Evolutionary conservation across 306 rosid genomes (phyloP), one percentile per base, ranked within the genome.

Genomic region (Rubus idaeus): DNA sequence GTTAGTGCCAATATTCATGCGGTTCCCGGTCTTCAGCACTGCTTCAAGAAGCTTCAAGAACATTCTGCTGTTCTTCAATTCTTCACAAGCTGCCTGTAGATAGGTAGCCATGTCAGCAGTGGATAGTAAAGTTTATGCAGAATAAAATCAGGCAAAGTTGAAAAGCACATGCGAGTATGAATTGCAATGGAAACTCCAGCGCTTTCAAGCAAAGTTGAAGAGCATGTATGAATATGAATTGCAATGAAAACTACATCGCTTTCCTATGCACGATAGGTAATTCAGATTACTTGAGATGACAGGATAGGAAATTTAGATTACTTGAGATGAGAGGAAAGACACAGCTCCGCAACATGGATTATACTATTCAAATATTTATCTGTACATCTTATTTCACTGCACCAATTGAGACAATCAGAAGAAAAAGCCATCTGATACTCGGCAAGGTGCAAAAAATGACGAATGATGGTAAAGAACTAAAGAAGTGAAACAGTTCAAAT

Each of bases 1-100:
- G 44, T 89, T 88, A 57, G 98, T 94, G 78, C 98, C 98, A 68
- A 91, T 87, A 70, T 94, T 94, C 98, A 94, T 90, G 8, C 97
- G 89, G 71, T 94, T 94, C 82, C 98, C 98, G 11, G 98, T 90
- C 81, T 85, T 94, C 57, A 94, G 91, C 61, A 91, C 96, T 4
- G 96, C 97, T 81, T 94, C 97, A 20, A 94, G 96, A 81, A 91
- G 92, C 84, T 94, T 94, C 78, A 85, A 56, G 84, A 94, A 91
- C 95, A 94, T 87, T 80, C 87, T 86, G 84, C 90, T 94, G 64
- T 69, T 90, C 80, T 68, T 90, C 79, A 94, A 68, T 84, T 91
- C 98, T 67, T 55, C 84, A 78, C 93, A 94, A 74, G 97, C 98
- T 35, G 79, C 88, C 98, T 94, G 86, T 70, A 57, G 44, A 75